phyloP scores from a whole-genome alignment of 1,139 yeast species.

The Lodderomyces orthopsilosis region DNA sequence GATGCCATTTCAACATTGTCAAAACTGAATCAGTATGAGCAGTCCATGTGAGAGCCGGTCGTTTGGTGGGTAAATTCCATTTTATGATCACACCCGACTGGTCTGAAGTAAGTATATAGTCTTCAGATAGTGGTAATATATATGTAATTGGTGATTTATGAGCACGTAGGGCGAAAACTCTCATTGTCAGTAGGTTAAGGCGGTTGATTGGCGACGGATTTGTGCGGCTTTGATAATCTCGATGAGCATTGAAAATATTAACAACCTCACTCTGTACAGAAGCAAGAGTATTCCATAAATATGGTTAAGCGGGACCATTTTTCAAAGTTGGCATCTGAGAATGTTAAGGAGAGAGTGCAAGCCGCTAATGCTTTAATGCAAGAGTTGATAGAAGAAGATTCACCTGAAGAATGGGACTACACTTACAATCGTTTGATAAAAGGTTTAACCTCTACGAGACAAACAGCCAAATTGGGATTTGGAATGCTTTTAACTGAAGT shows the following conservation, averaged over 20 bases:
- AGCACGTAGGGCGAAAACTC: conserved; percentile 10
- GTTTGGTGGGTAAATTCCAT: conserved; percentile 48
- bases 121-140: conserved; percentile 4
- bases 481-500: conserved; percentile 86
- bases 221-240: neutral
- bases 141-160: conserved; percentile 11
- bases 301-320: conserved; percentile 69
- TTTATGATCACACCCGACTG: conserved; percentile 42
- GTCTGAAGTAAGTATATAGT: conserved; percentile 6
- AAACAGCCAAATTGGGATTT: conserved; percentile 82
- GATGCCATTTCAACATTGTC: conserved; percentile 37
- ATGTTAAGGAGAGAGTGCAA: conserved; percentile 65
- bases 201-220: too few species aligned
- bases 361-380: conserved; percentile 69
- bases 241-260: conserved; percentile 4
- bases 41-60: conserved; percentile 46
- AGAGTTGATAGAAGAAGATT: conserved; percentile 48
- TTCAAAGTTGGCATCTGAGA: conserved; percentile 74
- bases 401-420: conserved; percentile 71
- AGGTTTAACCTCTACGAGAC: conserved; percentile 81
- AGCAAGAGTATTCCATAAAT: neutral
- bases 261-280: neutral
- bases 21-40: conserved; percentile 50
- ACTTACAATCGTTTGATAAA: conserved; percentile 74
- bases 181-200: conserved; percentile 2